phyloP scores from a whole-genome alignment of 2,329 filamentous ascomycete species.

The Aureobasidium musti region DNA sequence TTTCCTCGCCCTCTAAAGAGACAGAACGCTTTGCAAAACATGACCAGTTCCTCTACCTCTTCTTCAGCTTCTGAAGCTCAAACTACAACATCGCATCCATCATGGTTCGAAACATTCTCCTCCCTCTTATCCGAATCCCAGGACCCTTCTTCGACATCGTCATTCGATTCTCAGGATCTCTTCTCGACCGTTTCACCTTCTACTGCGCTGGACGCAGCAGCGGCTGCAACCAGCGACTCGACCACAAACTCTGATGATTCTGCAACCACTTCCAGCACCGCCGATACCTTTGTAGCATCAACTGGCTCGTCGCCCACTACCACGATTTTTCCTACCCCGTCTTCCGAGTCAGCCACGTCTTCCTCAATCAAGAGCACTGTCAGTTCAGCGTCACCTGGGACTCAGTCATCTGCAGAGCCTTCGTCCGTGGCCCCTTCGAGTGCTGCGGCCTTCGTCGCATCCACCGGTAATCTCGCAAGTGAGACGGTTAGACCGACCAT shows the following conservation, averaged over 20 bases:
- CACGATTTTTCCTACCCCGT: slow-evolving; percentile 31
- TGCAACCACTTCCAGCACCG: slow-evolving; percentile 5
- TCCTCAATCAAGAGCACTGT: not conserved
- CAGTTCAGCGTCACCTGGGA: not conserved
- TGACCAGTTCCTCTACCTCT: slow-evolving; percentile 26
- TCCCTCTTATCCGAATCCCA: slow-evolving; percentile 8
- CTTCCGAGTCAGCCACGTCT: slow-evolving; percentile 15
- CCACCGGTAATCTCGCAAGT: slow-evolving; percentile 2
- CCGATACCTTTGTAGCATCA: slow-evolving; percentile 17
- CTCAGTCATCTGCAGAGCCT: not conserved
- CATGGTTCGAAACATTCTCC: slow-evolving; percentile 3
- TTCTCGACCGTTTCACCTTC: slow-evolving; percentile 12
- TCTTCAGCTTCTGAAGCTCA: slow-evolving; percentile 12
- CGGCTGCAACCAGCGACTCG: slow-evolving; percentile 20
- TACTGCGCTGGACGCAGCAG: slow-evolving; percentile 30
- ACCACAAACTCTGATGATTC: slow-evolving; percentile 2
- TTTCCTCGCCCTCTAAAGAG: slow-evolving; percentile 52
- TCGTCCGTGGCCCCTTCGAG: not conserved
- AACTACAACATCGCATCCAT: not conserved
- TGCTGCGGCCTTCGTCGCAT: not conserved
- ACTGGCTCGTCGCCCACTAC: slow-evolving; percentile 31
- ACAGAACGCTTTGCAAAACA: slow-evolving; percentile 42
- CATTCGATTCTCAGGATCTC: not conserved
- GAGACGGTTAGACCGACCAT: slow-evolving; percentile 17
- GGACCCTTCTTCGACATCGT: slow-evolving; percentile 14